phyloP scores from a whole-genome alignment of 2,329 filamentous ascomycete species.

The Xylariaceae sp. region DNA sequence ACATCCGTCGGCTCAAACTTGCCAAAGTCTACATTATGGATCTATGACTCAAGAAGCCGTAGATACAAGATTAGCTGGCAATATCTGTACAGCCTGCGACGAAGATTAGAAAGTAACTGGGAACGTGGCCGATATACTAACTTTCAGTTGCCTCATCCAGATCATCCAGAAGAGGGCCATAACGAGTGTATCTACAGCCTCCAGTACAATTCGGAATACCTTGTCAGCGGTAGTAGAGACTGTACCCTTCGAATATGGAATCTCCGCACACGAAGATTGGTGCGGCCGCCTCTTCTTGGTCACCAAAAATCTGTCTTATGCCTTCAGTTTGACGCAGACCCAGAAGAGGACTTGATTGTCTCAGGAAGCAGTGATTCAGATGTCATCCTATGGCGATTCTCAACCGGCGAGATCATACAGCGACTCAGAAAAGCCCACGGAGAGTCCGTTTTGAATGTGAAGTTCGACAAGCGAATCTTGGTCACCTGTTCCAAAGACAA shows the following conservation, averaged over 20 bases:
- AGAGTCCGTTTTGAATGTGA: conserved; percentile 90
- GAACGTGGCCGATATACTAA: conserved; percentile 74
- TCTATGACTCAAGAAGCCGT: conserved; percentile 45
- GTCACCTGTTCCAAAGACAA: conserved; percentile 98
- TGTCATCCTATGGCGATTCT: conserved; percentile 90
- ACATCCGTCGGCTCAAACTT: conserved; percentile 22
- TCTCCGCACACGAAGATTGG: conserved; percentile 73
- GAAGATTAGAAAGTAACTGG: conserved; percentile 87
- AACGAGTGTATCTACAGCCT: conserved; percentile 92
- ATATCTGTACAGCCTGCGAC: conserved; percentile 84
- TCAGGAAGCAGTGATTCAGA: conserved; percentile 91
- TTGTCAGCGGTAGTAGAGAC: conserved; percentile 92
- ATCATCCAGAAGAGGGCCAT: conserved; percentile 76
- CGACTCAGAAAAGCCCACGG: conserved; percentile 72
- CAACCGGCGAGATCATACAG: conserved; percentile 78
- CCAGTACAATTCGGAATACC: conserved; percentile 78
- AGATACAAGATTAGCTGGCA: conserved; percentile 80
- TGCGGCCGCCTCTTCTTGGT: conserved; percentile 67
- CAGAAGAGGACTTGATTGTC: conserved; percentile 86
- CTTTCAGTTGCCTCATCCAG: conserved; percentile 86
- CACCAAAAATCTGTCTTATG: conserved; percentile 88
- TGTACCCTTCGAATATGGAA: conserved; percentile 87
- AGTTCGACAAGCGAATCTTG: conserved; percentile 85
- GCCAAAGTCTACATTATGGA: conserved; percentile 46
- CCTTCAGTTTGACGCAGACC: conserved; percentile 86